Conservation (phyloP, 2,329 filamentous ascomycete genomes). For the Helminthosporium solani region DNA sequence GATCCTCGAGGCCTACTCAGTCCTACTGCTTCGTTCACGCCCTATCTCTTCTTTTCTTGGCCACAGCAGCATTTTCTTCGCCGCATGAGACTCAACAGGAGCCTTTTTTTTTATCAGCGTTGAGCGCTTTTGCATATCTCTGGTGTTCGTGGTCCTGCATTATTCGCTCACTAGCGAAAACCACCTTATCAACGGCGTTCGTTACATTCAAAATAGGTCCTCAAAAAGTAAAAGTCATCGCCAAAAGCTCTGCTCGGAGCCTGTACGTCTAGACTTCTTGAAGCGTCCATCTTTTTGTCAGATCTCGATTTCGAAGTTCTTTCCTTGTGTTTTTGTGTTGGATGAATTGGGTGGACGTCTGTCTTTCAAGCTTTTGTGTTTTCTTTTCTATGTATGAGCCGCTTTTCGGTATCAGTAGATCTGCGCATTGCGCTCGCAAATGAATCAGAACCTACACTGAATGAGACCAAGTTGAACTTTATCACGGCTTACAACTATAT, state of each 20-base stretch:
- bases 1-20: not conserved
- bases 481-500: no score
- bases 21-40: not conserved
- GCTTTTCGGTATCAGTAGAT: not conserved
- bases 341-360: not conserved
- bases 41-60: not conserved
- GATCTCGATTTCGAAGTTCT: not conserved
- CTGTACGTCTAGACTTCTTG: not conserved
- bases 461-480: no score
- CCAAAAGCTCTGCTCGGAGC: not conserved
- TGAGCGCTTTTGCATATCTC: not conserved
- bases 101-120: not conserved
- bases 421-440: no score
- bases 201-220: not conserved
- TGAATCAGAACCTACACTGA: no score
- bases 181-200: not conserved
- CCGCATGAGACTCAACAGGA: not conserved
- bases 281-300: not conserved
- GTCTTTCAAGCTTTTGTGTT: not conserved
- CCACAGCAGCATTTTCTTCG: not conserved
- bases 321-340: not conserved
- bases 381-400: not conserved
- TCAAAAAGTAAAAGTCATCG: not conserved
- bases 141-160: not conserved
- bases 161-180: not conserved